Base-by-base conservation (phyloP, 139 green algal genomes). In the Chlamydomonas sp. region DNA sequence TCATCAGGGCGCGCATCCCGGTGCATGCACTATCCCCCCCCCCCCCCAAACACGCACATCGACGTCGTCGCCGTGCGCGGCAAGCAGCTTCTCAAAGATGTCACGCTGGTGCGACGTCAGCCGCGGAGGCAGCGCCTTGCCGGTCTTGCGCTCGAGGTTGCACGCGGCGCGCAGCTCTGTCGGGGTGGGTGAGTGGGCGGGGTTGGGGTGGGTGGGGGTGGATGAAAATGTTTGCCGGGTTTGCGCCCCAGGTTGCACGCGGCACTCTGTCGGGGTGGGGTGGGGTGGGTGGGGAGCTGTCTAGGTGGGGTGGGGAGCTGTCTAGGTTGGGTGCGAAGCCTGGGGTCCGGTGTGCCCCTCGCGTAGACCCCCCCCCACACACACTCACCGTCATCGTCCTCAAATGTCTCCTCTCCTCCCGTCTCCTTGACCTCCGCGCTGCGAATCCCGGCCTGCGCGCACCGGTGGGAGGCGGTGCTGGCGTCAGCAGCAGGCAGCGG, bases 321-420 rank as follows among this genome's bases (percentile, higher is more conserved):
- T 54, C 29, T 28, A 16, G n/a, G 54, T 63, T 63, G 6, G n/a
- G 13, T 26, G n/a, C 13, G 6, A 30, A 34, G 54, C n/a, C 13
- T 63, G 54, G n/a, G n/a, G 6, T 34, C 16, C 16, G 16, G 16
- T 49, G 16, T 54, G 13, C 4, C 63, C 33, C 36, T 58, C 38
- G 57, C 38, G 57, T n/a, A 70, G n/a, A 70, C 36, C 35, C 38
- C 35, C 36, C 54, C 36, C 54, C n/a, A 59, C 38, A 54, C 37
- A 38, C 43, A 63, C 75, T 62, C 62, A 86, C 80, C 80, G 58
- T 86, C 80, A 69, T 86, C 80, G 39, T 86, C 80, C 5, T 69
- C 78, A 37, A 60, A 83, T 0, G 72, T 81, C 22, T 75, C 74
- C 22, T 78, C 74, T 8, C 72, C 80, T 16, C 36, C 58, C 43